phyloP scores from a whole-genome alignment of 306 rosid species.

The Medicago truncatula region MtrunA17r5.0-ANR NC_053046.1:42216001-42216500 shows the following conservation, averaged over 20 bases:
- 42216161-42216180: constrained; percentile 74
- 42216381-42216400: constrained; percentile 57
- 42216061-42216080: constrained; percentile 68
- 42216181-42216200: constrained; percentile 64
- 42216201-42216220: constrained; percentile 58
- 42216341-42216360: constrained; percentile 55
- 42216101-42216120: constrained; percentile 73
- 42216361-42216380: constrained; percentile 65
- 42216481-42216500: not conserved
- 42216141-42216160: constrained; percentile 64
- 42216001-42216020: constrained; percentile 33
- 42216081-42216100: constrained; percentile 65
- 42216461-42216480: constrained; percentile 26
- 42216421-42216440: constrained; percentile 72
- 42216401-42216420: constrained; percentile 65
- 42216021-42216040: constrained; percentile 33
- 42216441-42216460: constrained; percentile 85
- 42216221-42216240: constrained; percentile 61
- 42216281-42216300: constrained; percentile 51
- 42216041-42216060: constrained; percentile 25
- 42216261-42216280: constrained; percentile 61
- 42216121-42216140: constrained; percentile 66
- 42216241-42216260: constrained; percentile 60
- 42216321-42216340: constrained; percentile 64
- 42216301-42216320: constrained; percentile 51